Evolutionary conservation across 1,284 basidiomycete genomes (phyloP), one percentile per base, ranked within the genome.

Genomic region (Sanghuangporus sanghuang): DNA sequence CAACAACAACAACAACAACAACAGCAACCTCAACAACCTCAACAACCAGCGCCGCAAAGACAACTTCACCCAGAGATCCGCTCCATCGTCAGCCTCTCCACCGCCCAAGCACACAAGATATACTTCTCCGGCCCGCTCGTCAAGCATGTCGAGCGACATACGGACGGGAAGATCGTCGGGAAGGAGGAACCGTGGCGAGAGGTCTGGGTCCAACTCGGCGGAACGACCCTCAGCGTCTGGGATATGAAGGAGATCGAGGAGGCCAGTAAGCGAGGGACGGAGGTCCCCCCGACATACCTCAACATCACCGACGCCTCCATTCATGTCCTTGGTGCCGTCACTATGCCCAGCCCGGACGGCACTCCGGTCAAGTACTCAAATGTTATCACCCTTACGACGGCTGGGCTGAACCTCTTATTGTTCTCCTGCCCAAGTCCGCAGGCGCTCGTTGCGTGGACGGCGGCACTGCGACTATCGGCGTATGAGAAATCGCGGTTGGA

Each of bases 401-500:
- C 96, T 1, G 96, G 96, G 21, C 89, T 90, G 42, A 98, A 98
- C 72, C 81, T 96, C 42, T 79, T 96, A 48, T 77, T 97, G 7
- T 97, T 98, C 77, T 92, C 93, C 5, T 95, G 92, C 70, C 90
- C 90, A 1, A 81, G 82, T 14, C 82, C 87, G 4, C 74, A 80
- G 23, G 83, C 90, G 2, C 81, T 96, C 57, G 79, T 92, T 49
- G 87, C 89, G n/a, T 98, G 96, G 96, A 88, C 93, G 18, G 89
- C 93, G 23, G 95, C 95, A 6, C 82, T 99, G 44, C 89, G 97
- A 16, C 83, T 99, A 6, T 87, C 92, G 7, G 85, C 92, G 58
- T 99, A 96, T 95, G 96, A 99, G 75, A 95, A 97, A 70, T 92
- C 93, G 0, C 86, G 96, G 32, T 81, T 98, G 23, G 95, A 98